Evolutionary conservation across 2,329 filamentous ascomycete species (phyloP).

Genomic region (Alternaria rosae): DNA sequence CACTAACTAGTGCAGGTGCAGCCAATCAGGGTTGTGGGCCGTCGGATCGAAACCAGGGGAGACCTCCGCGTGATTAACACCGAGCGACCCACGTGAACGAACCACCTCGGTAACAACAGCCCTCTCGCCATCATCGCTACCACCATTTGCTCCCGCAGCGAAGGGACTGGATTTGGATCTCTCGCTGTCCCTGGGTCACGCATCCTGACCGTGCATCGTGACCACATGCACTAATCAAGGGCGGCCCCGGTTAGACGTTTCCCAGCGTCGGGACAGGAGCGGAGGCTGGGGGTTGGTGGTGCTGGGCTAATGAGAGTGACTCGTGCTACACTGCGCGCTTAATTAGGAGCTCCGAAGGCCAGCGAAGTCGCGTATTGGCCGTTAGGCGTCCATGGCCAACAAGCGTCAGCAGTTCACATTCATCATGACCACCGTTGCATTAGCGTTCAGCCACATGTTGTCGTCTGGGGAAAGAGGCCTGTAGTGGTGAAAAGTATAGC

Average conservation of each 20-base stretch:
- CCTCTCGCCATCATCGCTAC: not conserved
- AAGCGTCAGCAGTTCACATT: not conserved
- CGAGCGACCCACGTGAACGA: not conserved
- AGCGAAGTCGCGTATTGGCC: not conserved
- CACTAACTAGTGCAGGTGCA: not conserved
- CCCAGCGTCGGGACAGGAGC: not conserved
- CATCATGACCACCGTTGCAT: not conserved
- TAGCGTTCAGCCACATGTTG: not conserved
- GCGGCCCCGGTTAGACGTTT: not conserved
- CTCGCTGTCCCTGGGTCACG: not conserved
- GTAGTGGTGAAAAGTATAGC: not conserved
- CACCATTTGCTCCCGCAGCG: not conserved
- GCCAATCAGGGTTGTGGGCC: not conserved
- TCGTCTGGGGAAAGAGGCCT: not conserved
- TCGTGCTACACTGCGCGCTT: not conserved
- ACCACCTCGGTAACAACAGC: not conserved
- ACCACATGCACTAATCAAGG: not conserved
- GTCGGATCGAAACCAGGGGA: not conserved
- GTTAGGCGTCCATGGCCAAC: not conserved
- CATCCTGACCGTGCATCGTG: not conserved
- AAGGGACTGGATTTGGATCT: not conserved
- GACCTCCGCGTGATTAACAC: not conserved
- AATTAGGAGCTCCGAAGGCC: not conserved
- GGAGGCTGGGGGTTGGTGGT: not conserved
- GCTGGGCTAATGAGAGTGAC: not conserved